Base-by-base conservation (phyloP, 805 yeast genomes). In the Yamadazyma sp. region DNA sequence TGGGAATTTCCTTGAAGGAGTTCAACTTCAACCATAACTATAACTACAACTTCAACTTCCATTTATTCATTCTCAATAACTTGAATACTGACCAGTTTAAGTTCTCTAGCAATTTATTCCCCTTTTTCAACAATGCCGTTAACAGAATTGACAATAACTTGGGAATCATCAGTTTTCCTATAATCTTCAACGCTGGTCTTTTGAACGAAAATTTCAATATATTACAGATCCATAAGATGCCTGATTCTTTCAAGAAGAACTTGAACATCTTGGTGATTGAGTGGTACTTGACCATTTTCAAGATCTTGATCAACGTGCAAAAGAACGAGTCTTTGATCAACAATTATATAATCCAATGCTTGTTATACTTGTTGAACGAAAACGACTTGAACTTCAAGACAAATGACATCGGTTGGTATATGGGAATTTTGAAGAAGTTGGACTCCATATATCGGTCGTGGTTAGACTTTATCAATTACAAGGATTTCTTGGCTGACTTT, bases 161-260 rank as follows among this genome's bases (percentile, higher is more conserved):
- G 36, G 80, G 80, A 1, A 62, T 77, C 17, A 60, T 76, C 10
- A 55, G 74, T 7, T 63, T 73, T 41, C 82, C 83, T 0, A 46
- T 77, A 22, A 50, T 77, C 6, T 66, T 74, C 50, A 58, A 47
- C 42, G 56, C 43, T 41, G 62, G 26, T 30, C 69, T 67, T 37
- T 48, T 60, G n/a, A 50, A 51, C 19, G 45, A 54, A 10, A 48
- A 50, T 16, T 41, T 53, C 7, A 33, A 43, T 2, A 36, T 52
- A 8, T 12, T 49, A n/a, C 35, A 46, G 6, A 17, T 59, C 11
- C 52, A 54, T 17, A 47, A 52, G 9, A 55, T 58, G 28, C 48
- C 64, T 16, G 51, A 55, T 21, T 50, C 64, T 28, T 53, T 52
- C 31, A 36, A 48, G 4, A 28, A 45, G 10, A 64, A 62, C 30